Base-by-base conservation (phyloP, 169 alveolate species). In the Plasmodium vivax region DNA sequence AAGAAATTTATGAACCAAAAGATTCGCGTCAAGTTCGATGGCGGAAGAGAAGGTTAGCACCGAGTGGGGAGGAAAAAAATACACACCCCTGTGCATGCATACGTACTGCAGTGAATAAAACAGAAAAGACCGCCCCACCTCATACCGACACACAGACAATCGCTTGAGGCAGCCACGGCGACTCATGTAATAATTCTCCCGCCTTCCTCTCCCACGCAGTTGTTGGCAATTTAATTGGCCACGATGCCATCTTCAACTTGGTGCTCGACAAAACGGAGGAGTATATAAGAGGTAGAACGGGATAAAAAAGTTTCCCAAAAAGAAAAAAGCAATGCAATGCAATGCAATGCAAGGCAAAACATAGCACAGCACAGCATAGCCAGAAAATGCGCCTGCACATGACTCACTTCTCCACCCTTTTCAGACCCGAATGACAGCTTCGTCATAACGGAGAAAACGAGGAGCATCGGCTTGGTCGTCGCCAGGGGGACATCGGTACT, bases 401-500 rank as follows among this genome's bases (percentile, higher is more conserved):
- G 34, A 32, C 4, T 41, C 71, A 71, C 58, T 73, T 62, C 82
- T 58, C 62, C 0, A 0, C 47, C 27, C 2, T 47, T 36, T 43
- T 34, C 82, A 97, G 99, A 97, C 62, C 97, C 98, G 19, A 97
- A 97, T 58, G 98, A 97, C 79, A 92, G 97, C 32, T 94, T 94
- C 85, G 94, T 92, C 27, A 74, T 96, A 36, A 95, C 97, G 7
- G 98, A 97, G 8, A 88, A 97, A 72, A 97, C 98, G 27, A 96
- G 99, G 32, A 85, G 93, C 10, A 88, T 98, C 47, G 99, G 98
- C 27, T 95, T 98, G 36, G 92, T 98, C 9, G 98, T 98, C 3
- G 99, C 99, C 2, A 94, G 99, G n/a, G 99, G 99, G 27, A 97
- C 99, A 34, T 97, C 98, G 90, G 98, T 97, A 90, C 32, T 92